These are phyloP conservation scores for Sherardia arvensis DNA, from an alignment of 257 asterid species.

Conservation along the genomic window DNA sequence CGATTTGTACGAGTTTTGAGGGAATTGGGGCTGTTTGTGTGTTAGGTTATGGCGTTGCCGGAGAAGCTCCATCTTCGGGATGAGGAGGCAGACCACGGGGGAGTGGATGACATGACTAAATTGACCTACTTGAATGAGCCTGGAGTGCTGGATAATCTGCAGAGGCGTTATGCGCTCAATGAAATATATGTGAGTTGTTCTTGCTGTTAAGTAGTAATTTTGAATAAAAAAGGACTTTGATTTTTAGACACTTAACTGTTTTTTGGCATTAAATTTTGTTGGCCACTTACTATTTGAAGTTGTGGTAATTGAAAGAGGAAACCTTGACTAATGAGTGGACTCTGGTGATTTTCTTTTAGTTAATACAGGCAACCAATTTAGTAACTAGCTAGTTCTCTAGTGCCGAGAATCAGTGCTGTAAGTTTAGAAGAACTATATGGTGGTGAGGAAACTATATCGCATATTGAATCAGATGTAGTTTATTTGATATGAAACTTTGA, in stretches of 20 bases:
- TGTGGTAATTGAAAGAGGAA: too few species aligned
- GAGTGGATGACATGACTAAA: conserved; percentile 97
- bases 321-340: too few species aligned
- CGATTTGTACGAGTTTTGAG: conserved; percentile 1
- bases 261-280: too few species aligned
- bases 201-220: neutral
- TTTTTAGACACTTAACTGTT: neutral
- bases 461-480: too few species aligned
- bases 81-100: conserved; percentile 84
- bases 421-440: too few species aligned
- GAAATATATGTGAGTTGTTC: conserved; percentile 71
- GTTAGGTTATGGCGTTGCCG: conserved; percentile 51
- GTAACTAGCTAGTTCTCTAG: too few species aligned
- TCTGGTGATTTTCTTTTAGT: too few species aligned
- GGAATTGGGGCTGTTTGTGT: neutral
- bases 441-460: too few species aligned
- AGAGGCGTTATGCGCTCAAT: conserved; percentile 76
- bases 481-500: too few species aligned
- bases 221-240: neutral
- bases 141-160: conserved; percentile 87
- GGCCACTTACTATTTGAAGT: too few species aligned
- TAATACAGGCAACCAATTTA: too few species aligned
- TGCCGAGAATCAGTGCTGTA: too few species aligned
- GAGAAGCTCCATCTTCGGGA: conserved; percentile 78
- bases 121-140: conserved; percentile 92